Evolutionary conservation across 352 stramenopile genomes (phyloP).

Genomic region (Globisporangium emineosum): DNA sequence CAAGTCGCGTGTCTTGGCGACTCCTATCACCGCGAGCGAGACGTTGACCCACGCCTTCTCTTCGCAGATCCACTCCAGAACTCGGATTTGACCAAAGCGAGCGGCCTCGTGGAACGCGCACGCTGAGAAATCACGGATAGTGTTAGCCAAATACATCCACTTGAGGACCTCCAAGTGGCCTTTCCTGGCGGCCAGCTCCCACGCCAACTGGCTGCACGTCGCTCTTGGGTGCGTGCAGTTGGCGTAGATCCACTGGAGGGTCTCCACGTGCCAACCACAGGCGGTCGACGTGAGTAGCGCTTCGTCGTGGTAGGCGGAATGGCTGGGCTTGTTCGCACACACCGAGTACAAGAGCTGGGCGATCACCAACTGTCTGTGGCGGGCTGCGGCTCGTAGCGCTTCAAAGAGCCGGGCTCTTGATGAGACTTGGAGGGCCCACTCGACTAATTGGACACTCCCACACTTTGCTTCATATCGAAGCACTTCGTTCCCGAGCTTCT

Average conservation of each 20-base stretch:
- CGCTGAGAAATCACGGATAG: not conserved
- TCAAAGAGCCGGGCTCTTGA: not conserved
- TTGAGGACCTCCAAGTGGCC: not conserved
- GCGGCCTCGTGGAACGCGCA: not conserved
- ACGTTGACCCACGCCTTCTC: not conserved
- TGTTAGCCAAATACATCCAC: not conserved
- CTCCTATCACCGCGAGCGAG: not conserved
- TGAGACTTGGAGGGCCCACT: not conserved
- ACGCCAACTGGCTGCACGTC: not conserved
- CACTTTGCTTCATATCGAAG: not conserved
- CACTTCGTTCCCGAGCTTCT: not conserved
- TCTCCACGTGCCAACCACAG: not conserved
- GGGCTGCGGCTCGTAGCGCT: not conserved
- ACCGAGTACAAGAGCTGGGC: not conserved
- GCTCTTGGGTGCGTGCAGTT: not conserved
- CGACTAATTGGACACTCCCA: not conserved
- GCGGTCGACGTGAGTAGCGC: not conserved
- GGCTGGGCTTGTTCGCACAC: not conserved
- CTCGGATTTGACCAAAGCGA: not conserved
- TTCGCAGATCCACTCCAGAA: not conserved
- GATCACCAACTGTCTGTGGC: not conserved
- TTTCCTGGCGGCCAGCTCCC: not conserved
- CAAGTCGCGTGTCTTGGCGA: not conserved
- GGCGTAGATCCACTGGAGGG: not conserved
- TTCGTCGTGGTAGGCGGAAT: not conserved